Evolutionary conservation across 2,329 filamentous ascomycete species (phyloP), one percentile per base, ranked within the genome.

Genomic region (Claviceps monticola): DNA sequence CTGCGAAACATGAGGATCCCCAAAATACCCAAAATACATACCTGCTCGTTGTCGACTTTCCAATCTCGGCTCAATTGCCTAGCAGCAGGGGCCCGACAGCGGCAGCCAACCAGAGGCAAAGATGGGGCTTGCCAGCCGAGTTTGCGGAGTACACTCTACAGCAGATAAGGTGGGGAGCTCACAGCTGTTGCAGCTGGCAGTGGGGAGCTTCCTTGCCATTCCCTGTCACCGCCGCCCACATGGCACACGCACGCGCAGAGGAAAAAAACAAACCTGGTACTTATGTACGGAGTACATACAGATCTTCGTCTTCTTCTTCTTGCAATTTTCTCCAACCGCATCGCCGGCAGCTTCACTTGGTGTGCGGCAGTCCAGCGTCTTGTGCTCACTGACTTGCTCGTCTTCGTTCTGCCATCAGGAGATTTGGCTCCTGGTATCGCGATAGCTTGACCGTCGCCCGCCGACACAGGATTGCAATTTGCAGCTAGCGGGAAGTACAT

Each of bases 41-140:
- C 21, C 21, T 16, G 37, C 13, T n/a, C 5, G 17, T 9, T 16
- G 14, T 29, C 16, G n/a, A 13, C 21, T 34, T 34, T 47, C 36
- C 46, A 54, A 54, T 54, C 39, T 54, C 49, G 52, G 49, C 34
- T 50, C 41, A n/a, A 45, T 53, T 46, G 51, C 53, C 51, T 46
- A 51, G 51, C 51, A 51, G 51, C 53, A 53, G 48, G 51, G 51
- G 48, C 19, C 7, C 26, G 7, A 13, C n/a, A 5, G 21, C 6
- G n/a, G 38, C 38, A 39, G 47, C 46, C 47, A 49, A 42, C 38
- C 48, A 49, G 38, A 23, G 16, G 42, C 4, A 44, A 38, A 36
- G 29, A 29, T 48, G 50, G 36, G 16, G 4, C 43, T 23, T 38
- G 43, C 36, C 36, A 46, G 45, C 16, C 23, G 44, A 44, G 8